phyloP scores from a whole-genome alignment of 1,139 yeast species.

The Protomyces inouyei region DNA sequence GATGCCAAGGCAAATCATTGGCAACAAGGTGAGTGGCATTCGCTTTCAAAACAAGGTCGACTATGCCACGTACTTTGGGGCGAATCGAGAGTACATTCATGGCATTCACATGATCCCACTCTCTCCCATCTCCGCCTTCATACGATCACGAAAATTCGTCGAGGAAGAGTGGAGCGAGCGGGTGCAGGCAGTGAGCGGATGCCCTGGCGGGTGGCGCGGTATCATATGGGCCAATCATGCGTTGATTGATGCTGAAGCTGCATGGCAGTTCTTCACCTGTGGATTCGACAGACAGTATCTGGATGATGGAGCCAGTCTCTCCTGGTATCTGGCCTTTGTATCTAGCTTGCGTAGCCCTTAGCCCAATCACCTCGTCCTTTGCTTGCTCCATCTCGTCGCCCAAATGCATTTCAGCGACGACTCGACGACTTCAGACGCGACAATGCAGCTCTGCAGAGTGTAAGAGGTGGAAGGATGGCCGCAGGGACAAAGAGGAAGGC shows the following conservation, averaged over 20 bases:
- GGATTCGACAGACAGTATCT: constrained; percentile 51
- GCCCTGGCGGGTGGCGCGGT: constrained; percentile 84
- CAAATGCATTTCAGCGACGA: not conserved
- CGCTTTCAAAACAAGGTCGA: constrained; percentile 50
- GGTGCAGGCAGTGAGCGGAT: constrained; percentile 49
- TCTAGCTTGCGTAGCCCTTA: constrained; percentile 45
- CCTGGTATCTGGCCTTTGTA: constrained; percentile 81
- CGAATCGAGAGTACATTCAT: constrained; percentile 72
- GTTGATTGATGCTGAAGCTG: constrained; percentile 57
- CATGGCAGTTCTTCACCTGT: constrained; percentile 63
- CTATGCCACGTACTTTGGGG: constrained; percentile 62
- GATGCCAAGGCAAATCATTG: constrained; percentile 54
- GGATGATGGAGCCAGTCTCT: constrained; percentile 83
- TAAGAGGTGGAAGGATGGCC: not conserved
- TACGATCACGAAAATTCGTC: constrained; percentile 66
- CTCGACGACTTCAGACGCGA: not conserved
- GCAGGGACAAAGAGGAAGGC: not conserved
- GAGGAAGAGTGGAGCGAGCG: constrained; percentile 70
- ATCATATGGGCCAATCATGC: constrained; percentile 61
- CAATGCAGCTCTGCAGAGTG: not conserved
- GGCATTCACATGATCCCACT: constrained; percentile 94
- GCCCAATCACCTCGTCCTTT: not conserved
- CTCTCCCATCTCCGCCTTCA: constrained; percentile 77
- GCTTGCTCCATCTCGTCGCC: not conserved
- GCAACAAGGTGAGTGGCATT: constrained; percentile 71